A percentile compares a stretch with the other conserved stretches of the same genome.
These are phyloP conservation scores for Saccharomyces cerevisiae DNA, from an alignment of 805 yeast species.

Conservation along the genomic window DNA sequence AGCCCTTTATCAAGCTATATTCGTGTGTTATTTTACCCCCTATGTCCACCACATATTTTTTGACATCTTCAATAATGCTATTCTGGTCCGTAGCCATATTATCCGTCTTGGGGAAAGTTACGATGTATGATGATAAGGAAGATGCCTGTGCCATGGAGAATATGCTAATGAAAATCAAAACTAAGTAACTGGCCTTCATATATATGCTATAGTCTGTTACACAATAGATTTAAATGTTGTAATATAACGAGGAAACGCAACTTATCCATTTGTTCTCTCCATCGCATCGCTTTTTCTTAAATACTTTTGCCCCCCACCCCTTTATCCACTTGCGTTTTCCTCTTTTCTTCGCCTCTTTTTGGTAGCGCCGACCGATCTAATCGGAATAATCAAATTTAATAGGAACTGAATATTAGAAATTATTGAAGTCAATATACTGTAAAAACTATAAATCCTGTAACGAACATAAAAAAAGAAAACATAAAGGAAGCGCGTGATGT, in stretches of 20 bases:
- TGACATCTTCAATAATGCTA: conserved; percentile 23
- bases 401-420: background rate
- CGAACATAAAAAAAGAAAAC: background rate
- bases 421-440: background rate
- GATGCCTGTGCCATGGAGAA: background rate
- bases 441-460: background rate
- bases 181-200: background rate
- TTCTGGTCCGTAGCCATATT: conserved; percentile 4
- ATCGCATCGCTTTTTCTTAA: background rate
- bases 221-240: background rate
- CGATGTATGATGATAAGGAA: conserved; percentile 11
- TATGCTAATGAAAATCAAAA: background rate
- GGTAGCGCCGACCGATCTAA: background rate
- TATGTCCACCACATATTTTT: conserved; percentile 27
- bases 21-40: conserved; percentile 43
- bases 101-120: conserved; percentile 11
- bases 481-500: background rate
- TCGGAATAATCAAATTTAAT: background rate
- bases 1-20: conserved; percentile 42
- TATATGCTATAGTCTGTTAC: background rate
- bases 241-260: background rate
- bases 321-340: background rate
- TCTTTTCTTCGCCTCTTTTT: background rate
- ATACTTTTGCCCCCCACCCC: background rate
- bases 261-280: background rate